Evolutionary conservation across 2,329 filamentous ascomycete species (phyloP), one percentile per base, ranked within the genome.

Genomic region (Bretziella fagacearum): DNA sequence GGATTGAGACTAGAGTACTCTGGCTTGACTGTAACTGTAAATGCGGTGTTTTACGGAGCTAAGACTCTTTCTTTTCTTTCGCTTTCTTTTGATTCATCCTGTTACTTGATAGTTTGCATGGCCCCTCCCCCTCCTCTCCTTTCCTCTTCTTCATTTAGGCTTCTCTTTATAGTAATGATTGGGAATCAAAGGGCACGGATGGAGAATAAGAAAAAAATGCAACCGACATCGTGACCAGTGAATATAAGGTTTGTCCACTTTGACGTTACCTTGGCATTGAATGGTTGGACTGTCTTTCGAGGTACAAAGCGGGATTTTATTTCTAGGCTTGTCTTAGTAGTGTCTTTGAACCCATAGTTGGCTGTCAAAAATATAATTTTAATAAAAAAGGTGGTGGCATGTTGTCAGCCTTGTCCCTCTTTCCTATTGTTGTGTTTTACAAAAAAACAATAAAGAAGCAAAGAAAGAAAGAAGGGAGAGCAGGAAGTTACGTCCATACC

Each of bases 31-130:
- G 27, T 6, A 10, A 44, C 42, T n/a, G 15, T 33, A 23, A 30
- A 22, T 23, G 20, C 42, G 27, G 18, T 17, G 17, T 33, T 44
- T 44, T 44, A 23, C 25, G 42, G 42, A 35, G 18, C 30, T 26
- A 13, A 25, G 27, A 18, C 25, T 33, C 20, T 22, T 22, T 13
- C 15, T 13, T 29, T 10, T 33, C 20, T 22, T 22, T 13, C 15
- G 6, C 42, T 10, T 32, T 44, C 15, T 20, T 44, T 15, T 33
- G 20, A 20, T 32, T 23, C 11, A 11, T 44, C 6, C n/a, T 8
- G 17, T 22, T 44, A 22, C 15, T 23, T 44, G 22, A 20, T 25
- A 44, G 27, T 20, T 15, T 26, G 36, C 6, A 4, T 11, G 25
- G 13, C n/a, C 25, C 25, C 39, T 23, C 26, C 6, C 10, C 22